Conservation (phyloP, 352 stramenopile genomes). For the Globisporangium lucens region DNA sequence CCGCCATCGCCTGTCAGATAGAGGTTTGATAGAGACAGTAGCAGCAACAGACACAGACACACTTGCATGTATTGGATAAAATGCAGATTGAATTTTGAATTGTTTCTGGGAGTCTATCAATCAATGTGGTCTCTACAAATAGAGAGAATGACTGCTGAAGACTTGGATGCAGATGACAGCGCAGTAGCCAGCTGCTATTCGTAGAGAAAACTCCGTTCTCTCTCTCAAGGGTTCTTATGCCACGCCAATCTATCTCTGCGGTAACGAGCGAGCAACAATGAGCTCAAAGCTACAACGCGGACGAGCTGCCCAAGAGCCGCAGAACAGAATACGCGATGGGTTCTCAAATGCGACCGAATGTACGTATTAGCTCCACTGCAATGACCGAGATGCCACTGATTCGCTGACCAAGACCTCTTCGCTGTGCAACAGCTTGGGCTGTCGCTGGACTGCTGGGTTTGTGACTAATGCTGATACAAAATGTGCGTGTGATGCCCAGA, state of each 20-base stretch:
- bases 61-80: neutral
- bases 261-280: neutral
- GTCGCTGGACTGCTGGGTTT: neutral
- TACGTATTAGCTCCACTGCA: constrained; percentile 17
- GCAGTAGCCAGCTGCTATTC: neutral
- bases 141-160: neutral
- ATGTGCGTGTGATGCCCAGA: constrained; percentile 24
- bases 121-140: neutral
- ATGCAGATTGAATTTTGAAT: neutral
- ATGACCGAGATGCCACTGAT: no score
- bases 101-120: neutral
- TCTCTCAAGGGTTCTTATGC: constrained; percentile 2
- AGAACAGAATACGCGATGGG: constrained; percentile 23
- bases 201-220: neutral
- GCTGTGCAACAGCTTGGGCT: neutral
- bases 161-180: neutral
- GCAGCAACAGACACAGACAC: neutral
- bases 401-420: neutral
- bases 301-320: neutral
- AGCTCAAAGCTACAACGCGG: neutral
- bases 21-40: neutral
- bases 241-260: neutral
- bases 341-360: constrained; percentile 61
- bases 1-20: constrained; percentile 1
- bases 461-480: neutral